phyloP scores from a whole-genome alignment of 2,329 filamentous ascomycete genomes.

The Gaeumannomyces sp. region DNA sequence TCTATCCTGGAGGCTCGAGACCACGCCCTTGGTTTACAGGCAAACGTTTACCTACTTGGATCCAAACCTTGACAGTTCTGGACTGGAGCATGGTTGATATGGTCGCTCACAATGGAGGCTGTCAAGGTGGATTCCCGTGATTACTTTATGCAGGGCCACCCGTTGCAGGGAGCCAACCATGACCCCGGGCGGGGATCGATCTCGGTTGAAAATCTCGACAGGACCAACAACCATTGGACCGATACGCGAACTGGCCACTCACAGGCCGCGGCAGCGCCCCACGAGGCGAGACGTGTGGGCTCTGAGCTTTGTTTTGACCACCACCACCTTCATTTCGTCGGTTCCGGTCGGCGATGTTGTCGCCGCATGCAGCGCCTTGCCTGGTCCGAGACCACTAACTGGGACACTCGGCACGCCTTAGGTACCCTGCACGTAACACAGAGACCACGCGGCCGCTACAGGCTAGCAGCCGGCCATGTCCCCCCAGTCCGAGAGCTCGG shows the following conservation, averaged over 20 bases:
- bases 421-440: neutral
- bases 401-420: neutral
- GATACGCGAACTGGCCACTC: neutral
- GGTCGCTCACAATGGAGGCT: no score
- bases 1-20: no score
- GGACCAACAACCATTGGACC: neutral
- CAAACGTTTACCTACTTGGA: no score
- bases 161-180: neutral
- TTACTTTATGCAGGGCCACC: neutral
- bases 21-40: no score
- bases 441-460: neutral
- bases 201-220: no score
- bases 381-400: neutral
- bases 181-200: neutral
- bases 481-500: neutral
- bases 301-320: neutral
- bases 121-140: no score
- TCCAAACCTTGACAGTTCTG: no score
- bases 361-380: neutral
- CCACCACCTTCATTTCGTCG: neutral
- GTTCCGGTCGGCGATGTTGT: neutral
- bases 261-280: neutral
- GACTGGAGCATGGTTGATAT: no score
- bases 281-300: neutral
- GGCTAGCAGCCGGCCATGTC: neutral